phyloP scores from a whole-genome alignment of 164 flowering plant genomes.

The Umbilicus rupestris region DNA sequence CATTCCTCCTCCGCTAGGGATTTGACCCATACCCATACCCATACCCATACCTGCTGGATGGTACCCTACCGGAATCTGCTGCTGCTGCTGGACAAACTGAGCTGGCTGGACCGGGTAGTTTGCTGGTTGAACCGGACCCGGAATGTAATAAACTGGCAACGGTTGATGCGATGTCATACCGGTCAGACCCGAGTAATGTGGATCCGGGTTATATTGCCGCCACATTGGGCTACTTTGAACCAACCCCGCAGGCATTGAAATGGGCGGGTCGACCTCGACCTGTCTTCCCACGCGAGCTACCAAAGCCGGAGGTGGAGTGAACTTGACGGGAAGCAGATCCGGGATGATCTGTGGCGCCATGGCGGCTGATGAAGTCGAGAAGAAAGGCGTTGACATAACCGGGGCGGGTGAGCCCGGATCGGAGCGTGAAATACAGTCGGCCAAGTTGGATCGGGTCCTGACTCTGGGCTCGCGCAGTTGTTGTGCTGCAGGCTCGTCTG shows the following conservation, averaged over 20 bases:
- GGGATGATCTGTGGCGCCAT: constrained; percentile 25
- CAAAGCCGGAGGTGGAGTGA: constrained; percentile 15
- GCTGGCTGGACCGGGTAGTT: constrained; percentile 28
- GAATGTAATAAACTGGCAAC: constrained; percentile 53
- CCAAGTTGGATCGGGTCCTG: constrained; percentile 17
- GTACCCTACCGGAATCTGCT: constrained; percentile 29
- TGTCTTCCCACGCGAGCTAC: constrained; percentile 17
- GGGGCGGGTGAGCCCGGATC: constrained; percentile 87
- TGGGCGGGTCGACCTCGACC: constrained; percentile 16
- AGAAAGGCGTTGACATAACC: constrained; percentile 25
- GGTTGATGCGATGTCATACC: constrained; percentile 23
- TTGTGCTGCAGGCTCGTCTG: constrained; percentile 27
- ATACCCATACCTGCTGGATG: constrained; percentile 13
- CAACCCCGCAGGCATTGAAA: constrained; percentile 21
- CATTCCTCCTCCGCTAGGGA: constrained; percentile 24
- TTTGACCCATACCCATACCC: constrained; percentile 28
- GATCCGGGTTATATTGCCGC: constrained; percentile 47
- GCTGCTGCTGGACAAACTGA: constrained; percentile 31
- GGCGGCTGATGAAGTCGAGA: constrained; percentile 30
- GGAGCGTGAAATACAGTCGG: constrained; percentile 38
- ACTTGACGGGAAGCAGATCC: constrained; percentile 60
- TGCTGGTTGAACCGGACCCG: constrained; percentile 36
- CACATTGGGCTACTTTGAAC: constrained; percentile 25
- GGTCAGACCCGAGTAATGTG: constrained; percentile 26
- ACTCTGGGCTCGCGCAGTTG: constrained; percentile 26